A percentile compares a stretch with the other conserved stretches of the same genome.
phyloP scores from a whole-genome alignment of 768 basidiomycete genomes.

The Lactarius akahatsu region DNA sequence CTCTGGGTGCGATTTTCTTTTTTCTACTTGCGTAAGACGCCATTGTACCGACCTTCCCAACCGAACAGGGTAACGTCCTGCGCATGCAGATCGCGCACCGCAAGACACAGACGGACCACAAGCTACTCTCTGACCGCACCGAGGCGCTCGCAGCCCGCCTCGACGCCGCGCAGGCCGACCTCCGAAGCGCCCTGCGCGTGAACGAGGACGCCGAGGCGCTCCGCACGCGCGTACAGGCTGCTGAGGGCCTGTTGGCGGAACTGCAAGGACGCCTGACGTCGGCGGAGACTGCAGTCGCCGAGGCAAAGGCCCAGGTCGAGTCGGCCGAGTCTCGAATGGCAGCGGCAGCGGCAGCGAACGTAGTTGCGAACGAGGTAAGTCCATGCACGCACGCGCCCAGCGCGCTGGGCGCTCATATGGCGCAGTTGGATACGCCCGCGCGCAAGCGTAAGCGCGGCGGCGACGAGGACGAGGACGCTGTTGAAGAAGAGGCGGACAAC shows the following conservation, averaged over 20 bases:
- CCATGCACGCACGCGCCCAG: constrained; percentile 24
- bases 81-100: constrained; percentile 30
- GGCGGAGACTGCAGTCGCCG: constrained; percentile 1
- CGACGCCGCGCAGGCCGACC: constrained; percentile 23
- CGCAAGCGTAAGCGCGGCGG: constrained; percentile 41
- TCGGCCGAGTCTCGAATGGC: constrained; percentile 39
- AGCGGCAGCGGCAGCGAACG: not conserved
- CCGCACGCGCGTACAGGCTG: constrained; percentile 4
- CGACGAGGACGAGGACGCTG: constrained; percentile 26
- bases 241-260: constrained; percentile 15
- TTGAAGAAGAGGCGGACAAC: not conserved
- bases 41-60: not conserved
- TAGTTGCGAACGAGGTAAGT: constrained; percentile 17
- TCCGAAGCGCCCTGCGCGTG: constrained; percentile 3
- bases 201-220: constrained; percentile 14
- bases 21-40: not conserved
- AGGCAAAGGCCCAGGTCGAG: constrained; percentile 34
- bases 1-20: constrained; percentile 23
- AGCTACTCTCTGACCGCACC: constrained; percentile 27
- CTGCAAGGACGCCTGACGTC: constrained; percentile 16
- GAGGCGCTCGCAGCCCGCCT: constrained; percentile 26
- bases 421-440: constrained; percentile 30
- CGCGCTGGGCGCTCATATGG: constrained; percentile 30
- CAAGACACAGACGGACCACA: constrained; percentile 31
- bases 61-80: constrained; percentile 25